Conservation (phyloP, 2,329 filamentous ascomycete genomes). For the Talaromyces islandicus region DNA sequence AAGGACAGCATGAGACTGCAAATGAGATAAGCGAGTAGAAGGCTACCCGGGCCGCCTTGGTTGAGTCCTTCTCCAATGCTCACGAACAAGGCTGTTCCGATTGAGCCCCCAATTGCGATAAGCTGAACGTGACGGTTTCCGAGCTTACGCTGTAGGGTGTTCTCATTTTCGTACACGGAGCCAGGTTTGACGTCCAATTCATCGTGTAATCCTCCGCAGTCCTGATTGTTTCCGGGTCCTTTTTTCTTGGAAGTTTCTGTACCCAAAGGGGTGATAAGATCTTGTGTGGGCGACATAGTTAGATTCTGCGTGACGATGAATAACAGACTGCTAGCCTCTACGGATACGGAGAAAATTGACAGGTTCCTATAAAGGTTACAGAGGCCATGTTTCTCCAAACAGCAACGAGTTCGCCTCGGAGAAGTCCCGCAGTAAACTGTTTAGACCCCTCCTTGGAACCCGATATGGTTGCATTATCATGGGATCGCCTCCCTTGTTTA, state of each 20-base stretch:
- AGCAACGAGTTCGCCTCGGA: not conserved
- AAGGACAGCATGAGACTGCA: slow-evolving; percentile 21
- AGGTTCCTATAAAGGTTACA: not conserved
- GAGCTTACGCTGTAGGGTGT: slow-evolving; percentile 21
- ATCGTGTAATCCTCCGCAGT: too few species aligned
- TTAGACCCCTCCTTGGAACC: not conserved
- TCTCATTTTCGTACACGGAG: too few species aligned
- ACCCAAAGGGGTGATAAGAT: not conserved
- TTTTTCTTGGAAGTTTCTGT: not conserved
- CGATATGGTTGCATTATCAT: not conserved
- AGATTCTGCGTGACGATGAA: not conserved
- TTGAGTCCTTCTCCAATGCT: slow-evolving; percentile 31
- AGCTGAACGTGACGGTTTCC: slow-evolving; percentile 28
- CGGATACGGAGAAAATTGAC: not conserved
- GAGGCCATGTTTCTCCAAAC: not conserved
- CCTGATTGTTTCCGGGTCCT: too few species aligned
- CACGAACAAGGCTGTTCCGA: slow-evolving; percentile 32
- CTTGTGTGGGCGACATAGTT: not conserved
- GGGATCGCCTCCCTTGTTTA: not conserved
- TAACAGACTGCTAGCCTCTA: not conserved
- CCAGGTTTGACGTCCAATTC: too few species aligned
- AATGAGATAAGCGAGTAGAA: slow-evolving; percentile 28
- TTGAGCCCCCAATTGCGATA: slow-evolving; percentile 29
- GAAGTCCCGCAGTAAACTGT: not conserved
- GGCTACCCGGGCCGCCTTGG: slow-evolving; percentile 31